Evolutionary conservation across 2,329 filamentous ascomycete species (phyloP).

Genomic region (Neoscytalidium dimidiatum): DNA sequence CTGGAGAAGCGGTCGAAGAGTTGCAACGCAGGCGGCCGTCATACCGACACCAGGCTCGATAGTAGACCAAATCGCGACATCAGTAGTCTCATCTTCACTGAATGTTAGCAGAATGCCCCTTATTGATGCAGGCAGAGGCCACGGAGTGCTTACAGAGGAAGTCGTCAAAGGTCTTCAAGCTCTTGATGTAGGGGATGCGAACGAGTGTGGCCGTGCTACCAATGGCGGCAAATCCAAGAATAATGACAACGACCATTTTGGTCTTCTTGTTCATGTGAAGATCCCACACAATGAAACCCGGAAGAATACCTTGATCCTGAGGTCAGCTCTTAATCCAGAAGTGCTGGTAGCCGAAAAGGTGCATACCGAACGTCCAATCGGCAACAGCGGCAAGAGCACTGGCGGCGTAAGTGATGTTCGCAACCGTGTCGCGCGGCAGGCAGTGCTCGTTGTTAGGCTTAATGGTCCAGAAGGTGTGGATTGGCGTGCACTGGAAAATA

Average conservation of each 20-base stretch:
- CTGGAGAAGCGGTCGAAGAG: constrained; percentile 51
- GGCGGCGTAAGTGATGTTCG: constrained; percentile 50
- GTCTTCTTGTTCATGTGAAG: constrained; percentile 56
- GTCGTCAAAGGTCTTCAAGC: constrained; percentile 42
- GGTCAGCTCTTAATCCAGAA: background rate
- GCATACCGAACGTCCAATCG: constrained; percentile 33
- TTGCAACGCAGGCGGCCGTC: constrained; percentile 51
- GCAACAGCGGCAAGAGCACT: constrained; percentile 32
- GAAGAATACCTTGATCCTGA: constrained; percentile 27
- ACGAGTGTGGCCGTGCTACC: constrained; percentile 56
- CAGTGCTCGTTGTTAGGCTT: constrained; percentile 43
- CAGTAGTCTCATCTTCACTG: constrained; percentile 9
- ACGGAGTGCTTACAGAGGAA: constrained; percentile 37
- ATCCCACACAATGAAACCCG: constrained; percentile 55
- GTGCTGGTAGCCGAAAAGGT: background rate
- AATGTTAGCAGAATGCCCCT: background rate
- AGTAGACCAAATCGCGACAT: constrained; percentile 27
- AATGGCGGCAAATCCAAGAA: constrained; percentile 52
- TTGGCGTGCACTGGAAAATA: constrained; percentile 56
- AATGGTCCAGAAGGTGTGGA: constrained; percentile 54
- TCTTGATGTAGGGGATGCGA: constrained; percentile 46
- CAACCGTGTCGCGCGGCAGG: constrained; percentile 48
- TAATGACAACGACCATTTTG: constrained; percentile 54
- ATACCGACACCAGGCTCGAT: constrained; percentile 42
- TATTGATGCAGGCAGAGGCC: background rate